phyloP scores from a whole-genome alignment of 306 rosid species.

The Abrus precatorius region DNA sequence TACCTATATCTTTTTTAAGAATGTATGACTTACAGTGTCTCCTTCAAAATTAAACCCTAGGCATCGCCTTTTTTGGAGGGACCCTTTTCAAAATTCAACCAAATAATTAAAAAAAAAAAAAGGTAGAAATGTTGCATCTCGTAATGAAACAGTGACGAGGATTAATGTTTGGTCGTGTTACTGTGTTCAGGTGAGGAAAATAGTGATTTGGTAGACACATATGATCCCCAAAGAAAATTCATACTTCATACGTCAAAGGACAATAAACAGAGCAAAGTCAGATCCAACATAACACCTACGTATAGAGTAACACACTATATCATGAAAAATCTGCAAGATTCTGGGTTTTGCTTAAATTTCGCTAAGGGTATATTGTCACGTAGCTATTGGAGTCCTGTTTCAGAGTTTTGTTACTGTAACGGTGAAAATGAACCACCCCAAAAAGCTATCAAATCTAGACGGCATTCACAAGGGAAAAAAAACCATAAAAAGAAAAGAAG shows the following conservation, averaged over 20 bases:
- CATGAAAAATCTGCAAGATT: slow-evolving; percentile 51
- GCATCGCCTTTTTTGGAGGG: not conserved
- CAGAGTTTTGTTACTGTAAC: not conserved
- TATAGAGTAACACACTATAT: not conserved
- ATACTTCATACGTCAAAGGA: slow-evolving; percentile 21
- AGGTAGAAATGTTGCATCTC: not conserved
- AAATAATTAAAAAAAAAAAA: not conserved
- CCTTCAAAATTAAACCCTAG: too few relatives aligned
- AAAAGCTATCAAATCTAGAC: not conserved
- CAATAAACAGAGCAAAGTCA: slow-evolving; percentile 11
- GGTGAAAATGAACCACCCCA: slow-evolving; percentile 28
- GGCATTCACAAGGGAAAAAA: slow-evolving; percentile 32
- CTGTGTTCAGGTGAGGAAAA: slow-evolving; percentile 17
- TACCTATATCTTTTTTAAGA: too few relatives aligned
- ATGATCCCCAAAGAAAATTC: slow-evolving; percentile 15
- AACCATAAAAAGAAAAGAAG: not conserved
- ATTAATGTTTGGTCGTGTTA: not conserved
- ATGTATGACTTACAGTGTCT: too few relatives aligned
- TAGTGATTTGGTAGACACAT: slow-evolving; percentile 15
- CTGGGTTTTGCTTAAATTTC: slow-evolving; percentile 52
- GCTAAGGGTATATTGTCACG: slow-evolving; percentile 44
- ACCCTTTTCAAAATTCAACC: not conserved
- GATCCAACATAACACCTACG: slow-evolving; percentile 14
- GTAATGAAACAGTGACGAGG: not conserved
- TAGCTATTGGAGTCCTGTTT: slow-evolving; percentile 13